Evolutionary conservation across 202 grass and related monocot species (phyloP).

Genomic region (Sporobolus alterniflorus): DNA sequence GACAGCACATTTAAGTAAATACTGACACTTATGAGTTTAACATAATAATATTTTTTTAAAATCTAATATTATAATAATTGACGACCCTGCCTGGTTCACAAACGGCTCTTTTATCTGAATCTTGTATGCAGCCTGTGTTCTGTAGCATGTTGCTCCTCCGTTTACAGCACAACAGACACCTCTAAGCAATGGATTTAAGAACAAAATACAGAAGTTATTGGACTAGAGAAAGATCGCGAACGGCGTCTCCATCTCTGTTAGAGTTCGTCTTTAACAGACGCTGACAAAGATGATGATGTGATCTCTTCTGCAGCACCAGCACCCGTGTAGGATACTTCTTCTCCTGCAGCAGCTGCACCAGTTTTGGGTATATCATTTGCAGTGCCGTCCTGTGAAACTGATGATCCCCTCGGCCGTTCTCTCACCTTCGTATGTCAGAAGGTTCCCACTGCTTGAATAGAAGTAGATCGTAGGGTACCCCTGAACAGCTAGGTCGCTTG

Average conservation of each 20-base stretch:
- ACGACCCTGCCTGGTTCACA: background rate
- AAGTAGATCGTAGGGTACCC: conserved; percentile 88
- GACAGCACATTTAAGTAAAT: background rate
- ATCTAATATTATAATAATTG: background rate
- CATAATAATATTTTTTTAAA: background rate
- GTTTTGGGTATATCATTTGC: background rate
- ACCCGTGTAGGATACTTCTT: conserved; percentile 32
- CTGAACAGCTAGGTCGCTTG: conserved; percentile 57
- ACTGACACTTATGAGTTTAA: background rate
- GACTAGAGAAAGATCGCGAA: background rate
- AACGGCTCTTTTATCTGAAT: background rate
- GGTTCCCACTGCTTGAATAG: conserved; percentile 60
- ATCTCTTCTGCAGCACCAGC: conserved; percentile 33
- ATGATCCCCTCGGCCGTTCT: conserved; percentile 56
- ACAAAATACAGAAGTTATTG: background rate
- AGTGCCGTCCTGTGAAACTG: background rate
- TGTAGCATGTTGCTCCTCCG: background rate
- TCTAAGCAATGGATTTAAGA: background rate
- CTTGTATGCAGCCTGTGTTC: background rate
- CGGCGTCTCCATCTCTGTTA: conserved; percentile 40
- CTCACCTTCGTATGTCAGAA: conserved; percentile 45
- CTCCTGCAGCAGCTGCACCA: background rate
- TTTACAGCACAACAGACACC: background rate
- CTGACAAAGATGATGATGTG: conserved; percentile 10
- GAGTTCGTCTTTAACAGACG: conserved; percentile 68